Conservation (phyloP, 2,329 filamentous ascomycete genomes). For the Talaromyces sp. region DNA sequence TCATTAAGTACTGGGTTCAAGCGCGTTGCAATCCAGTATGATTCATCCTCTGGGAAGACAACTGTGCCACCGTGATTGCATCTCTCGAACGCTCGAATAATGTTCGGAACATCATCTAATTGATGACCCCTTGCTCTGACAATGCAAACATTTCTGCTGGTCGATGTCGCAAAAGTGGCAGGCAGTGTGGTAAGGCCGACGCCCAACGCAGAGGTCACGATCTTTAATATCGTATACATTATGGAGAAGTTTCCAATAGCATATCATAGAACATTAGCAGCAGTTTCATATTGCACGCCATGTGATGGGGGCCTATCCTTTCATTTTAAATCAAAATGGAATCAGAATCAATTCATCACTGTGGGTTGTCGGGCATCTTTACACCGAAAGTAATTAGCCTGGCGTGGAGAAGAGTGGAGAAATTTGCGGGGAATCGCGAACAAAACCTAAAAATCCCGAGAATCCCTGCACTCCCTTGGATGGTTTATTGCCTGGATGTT, state of each 20-base stretch:
- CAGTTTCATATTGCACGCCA: no score
- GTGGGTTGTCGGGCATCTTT: no score
- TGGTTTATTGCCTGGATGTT: no score
- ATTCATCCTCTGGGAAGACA: constrained; percentile 54
- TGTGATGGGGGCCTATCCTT: no score
- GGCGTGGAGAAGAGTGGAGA: no score
- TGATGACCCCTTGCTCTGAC: constrained; percentile 43
- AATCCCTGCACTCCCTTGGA: no score
- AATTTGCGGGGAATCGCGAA: no score
- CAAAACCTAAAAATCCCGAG: no score
- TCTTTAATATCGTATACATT: not conserved
- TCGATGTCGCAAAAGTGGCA: not conserved
- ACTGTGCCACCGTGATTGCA: constrained; percentile 50
- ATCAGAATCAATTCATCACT: no score
- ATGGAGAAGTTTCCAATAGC: not conserved
- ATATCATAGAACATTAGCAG: no score
- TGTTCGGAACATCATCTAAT: constrained; percentile 45
- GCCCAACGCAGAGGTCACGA: not conserved
- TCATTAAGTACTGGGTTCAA: constrained; percentile 55
- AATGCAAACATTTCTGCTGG: constrained; percentile 35
- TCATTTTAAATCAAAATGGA: no score
- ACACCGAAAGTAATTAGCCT: no score
- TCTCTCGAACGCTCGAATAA: constrained; percentile 43
- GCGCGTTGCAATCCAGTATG: constrained; percentile 55
- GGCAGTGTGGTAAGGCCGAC: not conserved